Evolutionary conservation across 2,329 filamentous ascomycete species (phyloP), one percentile per base, ranked within the genome.

Genomic region (Plenodomus lindquistii): DNA sequence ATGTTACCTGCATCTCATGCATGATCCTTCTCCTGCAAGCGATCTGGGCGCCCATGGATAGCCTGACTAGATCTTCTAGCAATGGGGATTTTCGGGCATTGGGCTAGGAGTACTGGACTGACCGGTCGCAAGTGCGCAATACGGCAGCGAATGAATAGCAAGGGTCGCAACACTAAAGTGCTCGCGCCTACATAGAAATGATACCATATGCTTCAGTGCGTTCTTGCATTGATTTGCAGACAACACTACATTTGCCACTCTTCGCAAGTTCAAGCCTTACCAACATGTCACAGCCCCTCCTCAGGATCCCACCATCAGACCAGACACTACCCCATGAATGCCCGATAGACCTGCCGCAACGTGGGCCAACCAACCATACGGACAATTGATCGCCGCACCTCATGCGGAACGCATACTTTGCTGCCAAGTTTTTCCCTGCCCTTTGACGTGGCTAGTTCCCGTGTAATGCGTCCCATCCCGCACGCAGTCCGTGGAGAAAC

Each of bases 131-230:
- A n/a, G n/a, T n/a, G n/a, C n/a, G n/a, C n/a, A n/a, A n/a, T n/a
- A n/a, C n/a, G n/a, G n/a, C n/a, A n/a, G n/a, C n/a, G n/a, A n/a
- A n/a, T n/a, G n/a, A n/a, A n/a, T n/a, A n/a, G n/a, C n/a, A n/a
- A n/a, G n/a, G n/a, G n/a, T n/a, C n/a, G n/a, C n/a, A n/a, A n/a
- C n/a, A n/a, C n/a, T n/a, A n/a, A n/a, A n/a, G n/a, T n/a, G n/a
- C n/a, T n/a, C 4, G 6, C 15, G 27, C 27, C 9, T 4, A 31
- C 11, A 52, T 60, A 60, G 58, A 62, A 58, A 58, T 55, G 59
- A 58, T 60, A 60, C 59, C 50, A 54, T 34, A 52, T 40, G 48
- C 51, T 44, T 52, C 50, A 45, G 35, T 42, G 37, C 44, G 37
- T 48, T 55, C 10, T 24, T 46, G 27, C 44, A 20, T n/a, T 35